Evolutionary conservation across 2,329 filamentous ascomycete species (phyloP).

Genomic region (Neocucurbitaria cava): DNA sequence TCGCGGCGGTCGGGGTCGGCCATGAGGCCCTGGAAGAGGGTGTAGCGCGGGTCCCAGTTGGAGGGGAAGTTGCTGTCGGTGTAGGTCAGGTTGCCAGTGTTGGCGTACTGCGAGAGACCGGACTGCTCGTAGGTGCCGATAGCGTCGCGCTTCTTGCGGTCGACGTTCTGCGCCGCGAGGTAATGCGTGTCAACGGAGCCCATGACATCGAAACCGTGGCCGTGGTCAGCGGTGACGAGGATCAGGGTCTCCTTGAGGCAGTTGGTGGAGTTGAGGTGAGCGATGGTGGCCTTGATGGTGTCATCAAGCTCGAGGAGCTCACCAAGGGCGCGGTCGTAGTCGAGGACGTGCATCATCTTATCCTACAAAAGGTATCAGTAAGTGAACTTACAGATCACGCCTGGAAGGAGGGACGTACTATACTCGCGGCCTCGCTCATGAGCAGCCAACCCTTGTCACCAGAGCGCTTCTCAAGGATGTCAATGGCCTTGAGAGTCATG

Average conservation of each 20-base stretch:
- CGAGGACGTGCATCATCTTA: constrained; percentile 86
- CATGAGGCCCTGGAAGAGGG: constrained; percentile 74
- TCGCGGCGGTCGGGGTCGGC: constrained; percentile 79
- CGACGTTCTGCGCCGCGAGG: constrained; percentile 67
- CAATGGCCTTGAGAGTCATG: constrained; percentile 87
- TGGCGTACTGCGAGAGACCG: constrained; percentile 77
- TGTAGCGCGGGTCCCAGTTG: constrained; percentile 86
- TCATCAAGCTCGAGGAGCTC: constrained; percentile 88
- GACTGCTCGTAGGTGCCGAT: constrained; percentile 77
- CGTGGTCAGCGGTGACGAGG: constrained; percentile 85
- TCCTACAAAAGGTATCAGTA: too few species aligned
- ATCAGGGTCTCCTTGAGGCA: constrained; percentile 78
- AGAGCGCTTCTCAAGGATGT: constrained; percentile 72
- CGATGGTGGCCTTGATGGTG: constrained; percentile 76
- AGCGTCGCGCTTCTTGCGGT: constrained; percentile 77
- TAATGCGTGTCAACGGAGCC: constrained; percentile 83
- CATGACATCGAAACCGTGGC: constrained; percentile 88
- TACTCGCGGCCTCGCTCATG: constrained; percentile 84
- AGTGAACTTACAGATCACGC: too few species aligned
- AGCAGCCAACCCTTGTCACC: constrained; percentile 81
- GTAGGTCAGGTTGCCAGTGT: constrained; percentile 68
- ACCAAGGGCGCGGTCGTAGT: constrained; percentile 85
- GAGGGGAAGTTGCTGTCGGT: constrained; percentile 78
- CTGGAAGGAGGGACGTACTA: too few species aligned
- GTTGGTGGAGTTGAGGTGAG: constrained; percentile 70